Conservation (phyloP, 148 eudicot genomes). For the Chenopodium suecicum region DNA sequence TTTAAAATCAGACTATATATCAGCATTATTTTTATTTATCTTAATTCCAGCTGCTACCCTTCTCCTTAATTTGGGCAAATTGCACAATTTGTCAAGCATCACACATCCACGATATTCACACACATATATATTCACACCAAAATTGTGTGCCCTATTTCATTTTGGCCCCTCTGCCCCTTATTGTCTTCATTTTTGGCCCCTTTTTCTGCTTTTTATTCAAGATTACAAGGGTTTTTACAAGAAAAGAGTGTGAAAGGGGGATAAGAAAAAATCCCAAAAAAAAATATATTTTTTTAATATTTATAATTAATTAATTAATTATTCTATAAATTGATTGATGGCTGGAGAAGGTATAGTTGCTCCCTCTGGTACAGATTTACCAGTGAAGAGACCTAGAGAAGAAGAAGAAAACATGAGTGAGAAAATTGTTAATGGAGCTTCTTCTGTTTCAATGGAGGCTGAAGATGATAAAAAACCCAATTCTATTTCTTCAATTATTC, state of each 20-base stretch:
- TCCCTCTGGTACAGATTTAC: conserved; percentile 36
- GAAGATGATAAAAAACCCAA: conserved; percentile 20
- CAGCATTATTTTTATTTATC: neutral
- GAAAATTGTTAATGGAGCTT: conserved; percentile 23
- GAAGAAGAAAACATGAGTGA: conserved; percentile 27
- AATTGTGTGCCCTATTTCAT: too few relatives aligned
- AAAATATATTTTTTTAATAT: too few relatives aligned
- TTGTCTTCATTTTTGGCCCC: neutral
- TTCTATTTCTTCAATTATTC: conserved; percentile 58
- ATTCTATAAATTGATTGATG: conserved; percentile 30
- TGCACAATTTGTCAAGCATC: too few relatives aligned
- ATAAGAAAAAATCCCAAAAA: neutral
- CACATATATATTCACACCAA: too few relatives aligned
- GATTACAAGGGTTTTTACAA: neutral
- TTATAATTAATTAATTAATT: too few relatives aligned
- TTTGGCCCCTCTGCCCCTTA: neutral
- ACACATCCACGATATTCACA: too few relatives aligned
- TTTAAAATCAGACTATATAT: too few relatives aligned
- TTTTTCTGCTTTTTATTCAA: neutral
- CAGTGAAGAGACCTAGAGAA: conserved; percentile 47
- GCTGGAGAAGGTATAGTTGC: conserved; percentile 33
- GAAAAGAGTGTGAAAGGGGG: conserved; percentile 1
- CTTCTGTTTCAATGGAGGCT: conserved; percentile 26
- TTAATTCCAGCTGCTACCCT: neutral
- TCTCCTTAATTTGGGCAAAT: neutral